Evolutionary conservation across 495 filamentous ascomycete species (phyloP), one percentile per base, ranked within the genome.

Genomic region (Ascodesmis nigricans): DNA sequence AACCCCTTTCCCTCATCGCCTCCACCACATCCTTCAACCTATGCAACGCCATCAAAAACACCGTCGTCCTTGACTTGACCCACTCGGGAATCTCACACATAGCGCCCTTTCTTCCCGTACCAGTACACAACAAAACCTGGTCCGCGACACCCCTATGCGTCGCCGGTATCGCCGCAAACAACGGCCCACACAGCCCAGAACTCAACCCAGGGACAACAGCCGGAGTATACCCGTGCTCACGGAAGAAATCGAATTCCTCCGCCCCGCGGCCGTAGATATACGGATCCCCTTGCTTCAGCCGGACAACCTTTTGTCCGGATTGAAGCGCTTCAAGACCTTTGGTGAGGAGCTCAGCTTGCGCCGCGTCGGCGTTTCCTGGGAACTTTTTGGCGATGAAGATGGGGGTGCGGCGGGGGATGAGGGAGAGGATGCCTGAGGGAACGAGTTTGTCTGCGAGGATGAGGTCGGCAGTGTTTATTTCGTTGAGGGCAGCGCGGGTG

Each of bases 21-120:
- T 59, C 60, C 2, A 93, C 64, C 0, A 97, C 57, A 3, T 66
- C 70, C 10, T 51, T 62, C 0, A 97, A 66, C 10, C 87, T 67
- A 58, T 97, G 87, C 39, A 97, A 57, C 20, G 81, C 78, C 87
- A 97, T 97, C 18, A 97, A 55, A 36, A 93, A 92, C n/a, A 97
- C 75, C 3, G 82, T 78, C 0, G 87, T 97, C 38, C 81, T 64
- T 2, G 65, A 74, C 0, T 56, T 52, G 1, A 83, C 69, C 49
- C 70, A 92, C 42, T 73, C 69, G 0, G 87, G 90, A 25, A 80
- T 79, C 14, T 66, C 60, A 0, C 80, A 78, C 1, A 78, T 60
- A 36, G 67, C 72, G n/a, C 90, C 87, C 58, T 87, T 90, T 45
- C 84, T 65, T 7, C 87, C 87, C 0, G 90, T 95, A 2, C 90